Conservation (phyloP, 352 stramenopile species). For the Phytophthora litchii region DNA sequence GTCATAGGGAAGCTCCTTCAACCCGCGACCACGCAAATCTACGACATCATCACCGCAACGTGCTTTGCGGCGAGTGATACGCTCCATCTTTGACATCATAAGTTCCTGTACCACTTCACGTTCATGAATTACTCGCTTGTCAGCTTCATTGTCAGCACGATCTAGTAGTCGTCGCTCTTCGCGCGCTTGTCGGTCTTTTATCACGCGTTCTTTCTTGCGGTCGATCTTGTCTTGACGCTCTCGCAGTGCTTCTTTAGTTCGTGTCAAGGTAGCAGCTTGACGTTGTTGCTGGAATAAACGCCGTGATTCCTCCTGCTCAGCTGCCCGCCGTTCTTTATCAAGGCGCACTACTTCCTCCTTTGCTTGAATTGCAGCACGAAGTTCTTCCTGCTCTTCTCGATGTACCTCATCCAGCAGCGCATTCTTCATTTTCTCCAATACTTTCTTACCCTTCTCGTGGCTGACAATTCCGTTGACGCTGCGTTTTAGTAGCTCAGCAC, state of each 20-base stretch:
- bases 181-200: constrained; percentile 63
- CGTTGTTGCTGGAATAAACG: constrained; percentile 55
- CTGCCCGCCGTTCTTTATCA: constrained; percentile 49
- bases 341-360: constrained; percentile 61
- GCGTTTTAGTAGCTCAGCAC: constrained; percentile 49
- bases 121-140: constrained; percentile 51
- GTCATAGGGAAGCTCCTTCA: constrained; percentile 48
- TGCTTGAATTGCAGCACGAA: constrained; percentile 47
- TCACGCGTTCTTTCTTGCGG: constrained; percentile 56
- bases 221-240: constrained; percentile 72
- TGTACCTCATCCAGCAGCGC: constrained; percentile 47
- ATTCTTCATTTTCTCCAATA: constrained; percentile 30
- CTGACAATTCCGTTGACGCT: constrained; percentile 11
- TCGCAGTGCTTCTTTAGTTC: constrained; percentile 64
- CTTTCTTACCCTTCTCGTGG: constrained; percentile 25
- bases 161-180: constrained; percentile 58
- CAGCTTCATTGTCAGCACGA: constrained; percentile 43
- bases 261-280: constrained; percentile 49
- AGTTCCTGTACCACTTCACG: constrained; percentile 58
- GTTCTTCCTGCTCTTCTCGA: constrained; percentile 54
- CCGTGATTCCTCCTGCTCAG: constrained; percentile 53
- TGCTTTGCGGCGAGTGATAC: constrained; percentile 55
- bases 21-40: constrained; percentile 34
- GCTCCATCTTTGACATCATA: constrained; percentile 61
- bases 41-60: constrained; percentile 58